These are phyloP conservation scores for Penicillium malachiteum DNA, from an alignment of 495 filamentous ascomycete species.

Conservation along the genomic window DNA sequence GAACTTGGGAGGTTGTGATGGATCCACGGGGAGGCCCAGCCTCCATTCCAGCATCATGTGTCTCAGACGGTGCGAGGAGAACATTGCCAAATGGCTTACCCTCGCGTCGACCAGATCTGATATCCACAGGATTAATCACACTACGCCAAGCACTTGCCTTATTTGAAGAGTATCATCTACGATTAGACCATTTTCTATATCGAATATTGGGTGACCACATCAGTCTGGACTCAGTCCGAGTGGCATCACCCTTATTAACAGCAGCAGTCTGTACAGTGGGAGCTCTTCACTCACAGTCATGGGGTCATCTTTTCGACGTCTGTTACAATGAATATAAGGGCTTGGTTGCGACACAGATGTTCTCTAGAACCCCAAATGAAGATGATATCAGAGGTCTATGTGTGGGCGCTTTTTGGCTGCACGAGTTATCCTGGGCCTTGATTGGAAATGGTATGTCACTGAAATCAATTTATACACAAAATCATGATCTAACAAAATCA, in stretches of 20 bases:
- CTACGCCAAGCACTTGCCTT: conserved; percentile 21
- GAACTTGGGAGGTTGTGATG: conserved; percentile 23
- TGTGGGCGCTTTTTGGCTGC: conserved; percentile 39
- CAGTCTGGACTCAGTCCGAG: conserved; percentile 23
- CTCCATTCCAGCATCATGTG: conserved; percentile 32
- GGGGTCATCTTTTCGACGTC: conserved; percentile 28
- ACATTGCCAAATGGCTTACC: conserved; percentile 8
- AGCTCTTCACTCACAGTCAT: conserved; percentile 27
- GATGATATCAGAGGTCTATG: conserved; percentile 36
- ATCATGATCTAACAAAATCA: conserved; percentile 19
- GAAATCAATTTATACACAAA: background rate
- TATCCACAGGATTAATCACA: conserved; percentile 19
- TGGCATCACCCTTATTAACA: conserved; percentile 29
- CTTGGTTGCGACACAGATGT: conserved; percentile 19
- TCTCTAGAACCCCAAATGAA: conserved; percentile 19
- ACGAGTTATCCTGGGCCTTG: conserved; percentile 32
- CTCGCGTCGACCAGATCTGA: conserved; percentile 19
- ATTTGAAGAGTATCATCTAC: conserved; percentile 29
- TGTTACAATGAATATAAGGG: conserved; percentile 28
- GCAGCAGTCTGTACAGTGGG: conserved; percentile 34
- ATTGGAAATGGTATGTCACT: conserved; percentile 26
- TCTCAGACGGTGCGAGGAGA: conserved; percentile 19
- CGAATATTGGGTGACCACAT: conserved; percentile 31
- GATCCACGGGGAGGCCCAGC: conserved; percentile 26
- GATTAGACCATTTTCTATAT: conserved; percentile 40